Base-by-base conservation (phyloP, 495 filamentous ascomycete genomes). In the Penicillium paradoxum region DNA sequence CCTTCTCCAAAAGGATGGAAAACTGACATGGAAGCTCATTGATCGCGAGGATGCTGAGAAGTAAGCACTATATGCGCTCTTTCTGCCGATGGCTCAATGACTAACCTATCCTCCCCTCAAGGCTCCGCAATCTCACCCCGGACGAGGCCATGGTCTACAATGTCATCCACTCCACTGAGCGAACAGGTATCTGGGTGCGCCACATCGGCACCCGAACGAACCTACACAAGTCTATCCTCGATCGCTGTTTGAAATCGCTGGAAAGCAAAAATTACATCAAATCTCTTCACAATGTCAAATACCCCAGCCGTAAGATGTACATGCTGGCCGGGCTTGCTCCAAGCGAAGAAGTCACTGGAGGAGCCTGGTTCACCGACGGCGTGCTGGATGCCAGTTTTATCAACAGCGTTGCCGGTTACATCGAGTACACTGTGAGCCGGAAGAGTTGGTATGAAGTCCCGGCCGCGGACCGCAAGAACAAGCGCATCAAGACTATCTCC, bases 311-410 rank as follows among this genome's bases (percentile, higher is more conserved):
- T 44, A 85, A 83, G 65, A 83, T 81, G 61, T 87, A 84, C 72
- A 84, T 87, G 75, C 69, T 86, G 42, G 70, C 73, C 45, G 77
- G 79, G 49, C 73, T 95, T 21, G 77, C 80, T 13, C 92, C 95
- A 2, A 86, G 84, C 33, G 91, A 96, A 32, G 86, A 93, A 41
- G 84, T 91, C 17, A 95, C 90, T 0, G 95, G 93, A 36, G 93
- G 95, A 5, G 85, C 89, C 15, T 98, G 91, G 88, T 97, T 90
- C 60, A 91, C 87, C 18, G 88, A 96, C 45, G 87, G 86, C 7
- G 86, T 87, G 34, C 79, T 97, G 3, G 93, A 98, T 65, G 81
- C 85, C 33, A 85, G 86, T 41, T 91, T 98, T 64, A 90, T 97
- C 61, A 80, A 85, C 19, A 78, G 73, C 29, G 74, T 95, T 13